Evolutionary conservation across 73 alveolate genomes (phyloP), one percentile per base, ranked within the genome.

Genomic region (Paramecium biaurelia): DNA sequence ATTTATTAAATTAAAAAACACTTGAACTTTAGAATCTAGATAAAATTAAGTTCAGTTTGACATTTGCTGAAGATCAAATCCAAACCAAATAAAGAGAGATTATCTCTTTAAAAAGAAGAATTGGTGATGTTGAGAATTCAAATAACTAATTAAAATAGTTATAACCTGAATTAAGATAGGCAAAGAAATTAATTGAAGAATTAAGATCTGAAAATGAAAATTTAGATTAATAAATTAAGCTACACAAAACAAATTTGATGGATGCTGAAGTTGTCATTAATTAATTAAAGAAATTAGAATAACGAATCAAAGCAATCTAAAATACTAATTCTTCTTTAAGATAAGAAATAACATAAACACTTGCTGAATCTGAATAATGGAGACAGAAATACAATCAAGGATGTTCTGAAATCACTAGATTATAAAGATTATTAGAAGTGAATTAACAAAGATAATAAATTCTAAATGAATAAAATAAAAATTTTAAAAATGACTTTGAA

Each of bases 281-380:
- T 79, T 12, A 42, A 24, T 79, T 79, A 79, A 79, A 42, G 76
- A 79, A 79, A 42, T 38, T 79, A 24, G 90, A 79, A 45, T 79
- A 20, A 79, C 24, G 53, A 32, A 24, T 42, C 20, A 79, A 79
- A 12, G 26, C 74, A 21, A 0, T 79, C 1, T 21, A 41, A 79
- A 21, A 21, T 23, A 45, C 72, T 20, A 45, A 28, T n/a, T 42
- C 34, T 23, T 38, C 43, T 21, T 45, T 79, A 42, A 79, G 72
- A 79, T 5, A 37, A 41, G 68, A 79, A 79, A 79, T 79, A 7
- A 41, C 21, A 42, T 57, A 79, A 42, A 23, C 43, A 21, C 8
- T 20, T 1, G 9, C n/a, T 79, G 90, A 79, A 45, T 41, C 90
- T 5, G 90, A 79, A 45, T 42, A 79, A 43, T 79, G 90, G 90